Base-by-base conservation (phyloP, 202 grass and related monocot genomes). In the Schoenoplectus tabernaemontani region DNA sequence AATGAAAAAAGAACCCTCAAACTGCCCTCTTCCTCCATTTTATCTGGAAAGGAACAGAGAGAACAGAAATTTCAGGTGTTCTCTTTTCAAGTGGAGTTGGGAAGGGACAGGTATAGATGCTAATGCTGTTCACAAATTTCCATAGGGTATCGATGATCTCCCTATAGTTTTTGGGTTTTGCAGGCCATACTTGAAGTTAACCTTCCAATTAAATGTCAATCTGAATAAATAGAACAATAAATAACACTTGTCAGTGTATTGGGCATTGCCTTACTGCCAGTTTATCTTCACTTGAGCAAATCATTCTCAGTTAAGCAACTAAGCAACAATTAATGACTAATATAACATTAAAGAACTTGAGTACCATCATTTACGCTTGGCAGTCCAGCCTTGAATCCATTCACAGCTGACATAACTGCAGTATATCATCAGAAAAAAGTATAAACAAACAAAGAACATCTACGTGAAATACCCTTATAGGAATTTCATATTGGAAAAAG, bases 331-430 rank as follows among this genome's bases (percentile, higher is more conserved):
- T 11, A 83, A 48, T 12, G 36, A 46, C 13, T 61, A 77, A 28
- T 30, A 76, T 41, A 48, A 69, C 77, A 81, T 64, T 83, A 43
- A 41, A 17, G 56, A 26, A 81, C 51, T 60, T 10, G 16, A 69
- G 80, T 79, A 98, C 96, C 96, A 87, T 98, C 89, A 82, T 95
- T 85, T 62, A 98, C 78, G 78, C 89, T 95, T 54, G 96, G 82
- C 85, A 95, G 87, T 78, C 91, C 96, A 84, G 95, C 88, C 86
- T 95, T 95, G 26, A 95, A 78, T 63, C 96, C 96, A 91, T 92
- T 92, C 37, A 98, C 88, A 83, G 96, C 91, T 85, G 96, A 98
- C 91, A 95, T 92, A 39, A 98, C 96, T 98, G 86, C 78, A 85
- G 46, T 70, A 85, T 84, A n/a, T 82, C 84, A 63, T 41, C 66